Base-by-base conservation (phyloP, 495 filamentous ascomycete species). In the Neurospora sp. region DNA sequence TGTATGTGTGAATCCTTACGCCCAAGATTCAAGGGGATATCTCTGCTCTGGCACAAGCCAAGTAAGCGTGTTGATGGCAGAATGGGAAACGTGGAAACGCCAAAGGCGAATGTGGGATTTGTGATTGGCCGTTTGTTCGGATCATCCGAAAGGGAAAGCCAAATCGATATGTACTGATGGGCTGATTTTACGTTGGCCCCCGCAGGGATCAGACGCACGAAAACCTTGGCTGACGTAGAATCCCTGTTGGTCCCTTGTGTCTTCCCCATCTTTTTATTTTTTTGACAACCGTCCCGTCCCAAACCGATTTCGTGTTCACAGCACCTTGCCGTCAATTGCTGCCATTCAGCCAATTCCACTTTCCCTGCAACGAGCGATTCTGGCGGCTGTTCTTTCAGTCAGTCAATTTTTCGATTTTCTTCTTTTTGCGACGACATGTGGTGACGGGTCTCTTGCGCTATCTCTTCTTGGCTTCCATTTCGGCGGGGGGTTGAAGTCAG, bases 111-210 rank as follows among this genome's bases (percentile, higher is more conserved):
- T 8, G 53, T 61, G 27, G 53, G 53, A 61, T 35, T 61, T 35
- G 53, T 35, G 53, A 61, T 61, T 61, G 53, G 53, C 53, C 53
- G 27, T 61, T 27, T 61, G 53, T 61, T 61, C 53, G 14, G 53
- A 61, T 35, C 53, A 61, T 35, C 53, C 53, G 53, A 61, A 61
- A 61, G 53, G 53, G 53, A 31, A 61, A 61, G 53, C 53, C 59
- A 69, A 70, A 61, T 59, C 16, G 37, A 68, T 59, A 69, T 61
- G 65, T 39, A 40, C 70, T 47, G 69, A 75, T 77, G 75, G 69
- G 44, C 75, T 77, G 75, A 77, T 77, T 77, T 77, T 75, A 38
- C 59, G 70, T 73, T 70, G 69, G 44, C 27, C 27, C 27, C 27
- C 27, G 27, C 27, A 31, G 27, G 27, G 27, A 31, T 31, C 27